phyloP scores from a whole-genome alignment of 352 stramenopile genomes.

The Globisporangium spinosum region DNA sequence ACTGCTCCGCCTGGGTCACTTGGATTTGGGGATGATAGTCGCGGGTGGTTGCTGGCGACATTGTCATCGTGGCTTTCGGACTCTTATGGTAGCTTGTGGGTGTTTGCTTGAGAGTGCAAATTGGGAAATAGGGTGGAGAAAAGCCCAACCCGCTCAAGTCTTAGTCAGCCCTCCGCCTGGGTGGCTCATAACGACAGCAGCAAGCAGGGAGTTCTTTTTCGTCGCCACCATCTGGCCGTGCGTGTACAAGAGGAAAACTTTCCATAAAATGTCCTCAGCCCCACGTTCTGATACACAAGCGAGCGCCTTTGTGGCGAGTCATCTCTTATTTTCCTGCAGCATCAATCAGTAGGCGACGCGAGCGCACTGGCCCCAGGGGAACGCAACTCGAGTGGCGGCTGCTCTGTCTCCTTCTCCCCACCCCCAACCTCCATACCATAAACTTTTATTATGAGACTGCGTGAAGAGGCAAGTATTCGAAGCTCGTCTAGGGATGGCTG shows the following conservation, averaged over 20 bases:
- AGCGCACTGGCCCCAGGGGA: constrained; percentile 1
- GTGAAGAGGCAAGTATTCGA: not conserved
- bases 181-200: not conserved
- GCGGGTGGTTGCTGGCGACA: not conserved
- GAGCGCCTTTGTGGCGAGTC: not conserved
- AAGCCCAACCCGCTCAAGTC: not conserved
- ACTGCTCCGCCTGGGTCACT: constrained; percentile 8
- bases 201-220: not conserved
- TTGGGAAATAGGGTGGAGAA: constrained; percentile 5
- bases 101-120: not conserved
- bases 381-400: not conserved
- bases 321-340: not conserved
- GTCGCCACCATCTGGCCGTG: not conserved
- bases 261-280: not conserved
- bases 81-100: too few relatives aligned
- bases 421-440: too few relatives aligned
- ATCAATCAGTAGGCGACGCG: not conserved
- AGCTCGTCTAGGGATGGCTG: not conserved
- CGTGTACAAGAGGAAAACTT: not conserved
- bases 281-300: not conserved
- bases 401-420: constrained; percentile 4
- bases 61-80: not conserved
- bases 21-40: constrained; percentile 5
- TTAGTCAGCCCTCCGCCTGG: not conserved
- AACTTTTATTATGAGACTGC: too few relatives aligned